Base-by-base conservation (phyloP, 148 eudicot species). In the Amaranthus palmeri region DNA sequence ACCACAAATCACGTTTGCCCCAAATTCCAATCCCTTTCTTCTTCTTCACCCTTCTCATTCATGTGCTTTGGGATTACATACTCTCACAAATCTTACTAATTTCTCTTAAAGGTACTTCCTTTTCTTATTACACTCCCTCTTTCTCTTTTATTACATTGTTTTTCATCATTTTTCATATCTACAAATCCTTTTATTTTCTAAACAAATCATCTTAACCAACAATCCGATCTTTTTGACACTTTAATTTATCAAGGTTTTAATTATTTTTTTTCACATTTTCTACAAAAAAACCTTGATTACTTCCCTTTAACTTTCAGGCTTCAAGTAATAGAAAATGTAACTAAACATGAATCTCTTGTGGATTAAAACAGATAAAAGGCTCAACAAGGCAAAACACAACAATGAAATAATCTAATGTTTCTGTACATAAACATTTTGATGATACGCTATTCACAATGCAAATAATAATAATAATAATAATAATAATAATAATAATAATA, bases 101-200 rank as follows among this genome's bases (percentile, higher is more conserved):
- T 54, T 42, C 54, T 56, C 36, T 55, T n/a, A 49, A 76, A 72
- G 70, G 69, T 73, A 73, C 8, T 25, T 36, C 18, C 63, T 63
- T 72, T 61, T 50, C 43, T 0, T 1, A 4, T 57, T 70, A 45
- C 47, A 50, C 59, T 48, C 13, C 18, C 61, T 15, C 4, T 61
- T 62, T 44, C 15, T 14, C 41, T 9, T 40, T 3, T 46, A 18
- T 65, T 8, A 17, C n/a, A 13, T 13, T 25, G 49, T 4, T 66
- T 48, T 61, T 41, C 11, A 49, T 53, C 61, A 36, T 8, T 72
- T 59, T 12, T 47, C 40, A 12, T 71, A 67, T 77, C 72, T 51
- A 7, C 11, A 11, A 52, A 14, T 61, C 41, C 13, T 15, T 61
- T 51, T 47, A 11, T 12, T 45, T 48, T 71, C 50, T 12, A 18